Evolutionary conservation across 495 filamentous ascomycete species (phyloP), one percentile per base, ranked within the genome.

Genomic region (Daldinia concentrica): DNA sequence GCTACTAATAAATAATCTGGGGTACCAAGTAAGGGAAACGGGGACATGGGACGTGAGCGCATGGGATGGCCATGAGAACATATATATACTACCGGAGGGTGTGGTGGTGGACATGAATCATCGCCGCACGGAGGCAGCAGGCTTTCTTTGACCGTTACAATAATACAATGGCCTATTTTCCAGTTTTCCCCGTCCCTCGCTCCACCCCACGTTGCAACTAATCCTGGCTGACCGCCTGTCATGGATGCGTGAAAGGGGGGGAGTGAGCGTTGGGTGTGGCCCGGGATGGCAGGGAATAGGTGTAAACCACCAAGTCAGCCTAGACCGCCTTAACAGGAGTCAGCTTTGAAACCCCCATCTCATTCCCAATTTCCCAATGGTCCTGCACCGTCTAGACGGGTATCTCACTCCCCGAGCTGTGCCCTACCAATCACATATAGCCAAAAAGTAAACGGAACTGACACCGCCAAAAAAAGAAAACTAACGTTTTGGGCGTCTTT

Each of bases 151-250:
- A 55, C 56, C 74, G 68, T 73, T 69, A 74, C 43, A 9, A 48
- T 8, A 19, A 43, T 48, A 48, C 74, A 74, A 69, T 57, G 58
- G 58, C 56, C 54, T 69, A 71, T 71, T 68, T 77, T 68, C 73
- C 73, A 74, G 68, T 71, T 72, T 69, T 27, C 66, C 66, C 62
- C 29, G 32, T 62, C 61, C 54, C 64, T 56, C 67, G 51, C 48
- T 52, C 69, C 73, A 32, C 75, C 72, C 75, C 72, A 74, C 75
- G 73, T 76, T 72, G 74, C 70, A 77, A 71, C 69, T 60, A 58
- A 68, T 73, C 76, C 76, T 57, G 72, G 65, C 74, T 74, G 76
- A 78, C 76, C 76, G 76, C 76, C 71, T 78, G 76, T 78, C 74
- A 76, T 73, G 73, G 67, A 65, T 73, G 74, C 73, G 62, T 60